Base-by-base conservation (phyloP, 495 filamentous ascomycete genomes). In the Lentithecium fluviatile region DNA sequence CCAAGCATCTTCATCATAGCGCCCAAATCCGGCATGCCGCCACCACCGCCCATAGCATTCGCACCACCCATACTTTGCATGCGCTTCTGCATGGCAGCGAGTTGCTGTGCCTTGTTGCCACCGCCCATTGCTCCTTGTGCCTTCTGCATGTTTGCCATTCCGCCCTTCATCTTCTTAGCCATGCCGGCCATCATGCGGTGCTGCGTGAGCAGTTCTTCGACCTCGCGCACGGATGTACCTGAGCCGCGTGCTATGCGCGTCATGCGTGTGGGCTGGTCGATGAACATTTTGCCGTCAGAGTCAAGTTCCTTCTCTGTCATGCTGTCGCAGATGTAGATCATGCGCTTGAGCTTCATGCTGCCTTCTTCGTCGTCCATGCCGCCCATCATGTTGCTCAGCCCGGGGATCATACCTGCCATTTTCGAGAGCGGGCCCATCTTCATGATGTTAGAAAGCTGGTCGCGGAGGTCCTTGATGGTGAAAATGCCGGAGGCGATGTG, bases 181-280 rank as follows among this genome's bases (percentile, higher is more conserved):
- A 98, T 96, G 32, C 90, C 90, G 32, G 90, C 91, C 94, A 99
- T 99, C 89, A 97, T 96, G 62, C 89, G 83, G 73, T 97, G 93
- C 76, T 99, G 94, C 1, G 90, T 95, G 20, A 99, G 82, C n/a
- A 99, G 75, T 60, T 99, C 94, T 72, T 99, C 95, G 25, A 99
- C 92, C 69, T 99, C 94, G 7, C 93, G 83, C 12, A 99, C 95
- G 36, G 80, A 85, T 4, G 95, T 97, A 34, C 94, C 94, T 51
- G 87, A 91, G 0, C 94, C 94, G 50, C 83, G 81, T 2, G 95
- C 94, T 25, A 99, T 85, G 23, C 94, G 83, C 45, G 93, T 95
- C 88, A 97, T 96, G 12, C 94, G 88, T 45, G 89, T 89, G 11
- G 94, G 94, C 73, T 96, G 88, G 45, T 95, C 89, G 60, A 91